Conservation (phyloP, 495 filamentous ascomycete species). For the Daldinia decipiens region DNA sequence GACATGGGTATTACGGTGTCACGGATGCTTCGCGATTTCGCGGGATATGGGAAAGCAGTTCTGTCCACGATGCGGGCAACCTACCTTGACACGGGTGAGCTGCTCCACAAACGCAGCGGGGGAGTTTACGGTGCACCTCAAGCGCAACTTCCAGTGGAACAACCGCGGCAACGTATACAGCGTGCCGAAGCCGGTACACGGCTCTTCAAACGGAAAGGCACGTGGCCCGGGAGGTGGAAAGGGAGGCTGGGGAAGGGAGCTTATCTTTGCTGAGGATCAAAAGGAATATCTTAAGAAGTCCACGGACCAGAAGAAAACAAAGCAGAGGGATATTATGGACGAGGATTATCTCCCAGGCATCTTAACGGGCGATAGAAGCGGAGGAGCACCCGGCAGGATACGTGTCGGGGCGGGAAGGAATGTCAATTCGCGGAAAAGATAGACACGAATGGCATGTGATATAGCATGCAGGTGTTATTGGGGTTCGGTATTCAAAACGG, state of each 20-base stretch:
- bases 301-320: conserved; percentile 68
- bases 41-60: conserved; percentile 92
- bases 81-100: conserved; percentile 84
- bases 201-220: conserved; percentile 78
- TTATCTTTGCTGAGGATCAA: conserved; percentile 94
- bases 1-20: conserved; percentile 90
- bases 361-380: conserved; percentile 77
- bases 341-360: conserved; percentile 91
- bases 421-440: conserved; percentile 81
- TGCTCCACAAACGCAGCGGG: conserved; percentile 85
- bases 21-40: conserved; percentile 89
- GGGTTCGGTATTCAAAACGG: conserved; percentile 2
- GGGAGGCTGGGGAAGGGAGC: conserved; percentile 79
- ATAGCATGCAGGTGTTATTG: not conserved
- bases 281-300: conserved; percentile 83
- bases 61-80: conserved; percentile 88
- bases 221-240: conserved; percentile 78
- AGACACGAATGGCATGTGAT: conserved; percentile 16
- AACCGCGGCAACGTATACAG: conserved; percentile 88
- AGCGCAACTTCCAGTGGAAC: conserved; percentile 97
- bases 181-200: conserved; percentile 89
- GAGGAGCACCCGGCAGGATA: conserved; percentile 68
- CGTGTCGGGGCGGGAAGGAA: conserved; percentile 87
- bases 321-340: conserved; percentile 90
- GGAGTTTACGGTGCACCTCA: conserved; percentile 86